phyloP scores from a whole-genome alignment of 2,329 filamentous ascomycete species.

The Aspergillus bombycis region DNA sequence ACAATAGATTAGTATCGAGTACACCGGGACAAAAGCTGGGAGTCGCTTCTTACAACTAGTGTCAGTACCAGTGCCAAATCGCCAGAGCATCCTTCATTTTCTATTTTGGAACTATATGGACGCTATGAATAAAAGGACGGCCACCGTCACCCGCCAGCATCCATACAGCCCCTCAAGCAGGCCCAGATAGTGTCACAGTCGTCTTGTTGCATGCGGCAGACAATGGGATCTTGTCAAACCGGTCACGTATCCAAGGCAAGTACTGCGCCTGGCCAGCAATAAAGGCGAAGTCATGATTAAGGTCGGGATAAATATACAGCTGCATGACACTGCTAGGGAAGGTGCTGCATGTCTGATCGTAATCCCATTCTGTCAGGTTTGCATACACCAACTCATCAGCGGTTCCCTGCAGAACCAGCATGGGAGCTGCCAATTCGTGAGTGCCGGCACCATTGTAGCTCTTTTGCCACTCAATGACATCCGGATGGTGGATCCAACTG shows the following conservation, averaged over 20 bases:
- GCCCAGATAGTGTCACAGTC: neutral
- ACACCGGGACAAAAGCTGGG: no score
- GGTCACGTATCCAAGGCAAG: neutral
- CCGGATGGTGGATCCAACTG: slow-evolving; percentile 6
- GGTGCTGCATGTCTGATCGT: neutral
- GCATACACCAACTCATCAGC: slow-evolving; percentile 2
- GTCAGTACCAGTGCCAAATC: no score
- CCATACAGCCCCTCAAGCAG: neutral
- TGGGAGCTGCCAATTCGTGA: slow-evolving; percentile 1
- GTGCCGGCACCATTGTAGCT: slow-evolving; percentile 1
- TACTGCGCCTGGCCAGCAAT: neutral
- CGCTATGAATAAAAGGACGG: no score
- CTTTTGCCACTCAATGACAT: slow-evolving; percentile 4
- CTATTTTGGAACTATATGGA: no score
- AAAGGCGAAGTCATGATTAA: neutral
- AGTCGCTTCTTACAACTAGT: no score
- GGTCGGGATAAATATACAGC: neutral
- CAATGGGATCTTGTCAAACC: neutral
- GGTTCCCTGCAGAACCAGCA: slow-evolving; percentile 3
- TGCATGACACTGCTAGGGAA: neutral
- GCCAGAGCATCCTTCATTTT: no score
- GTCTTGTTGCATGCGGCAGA: neutral
- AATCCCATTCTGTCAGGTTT: neutral
- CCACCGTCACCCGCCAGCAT: no score
- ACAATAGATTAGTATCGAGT: no score